Conservation (phyloP, 805 yeast species). For the Yarrowia osloensis region DNA sequence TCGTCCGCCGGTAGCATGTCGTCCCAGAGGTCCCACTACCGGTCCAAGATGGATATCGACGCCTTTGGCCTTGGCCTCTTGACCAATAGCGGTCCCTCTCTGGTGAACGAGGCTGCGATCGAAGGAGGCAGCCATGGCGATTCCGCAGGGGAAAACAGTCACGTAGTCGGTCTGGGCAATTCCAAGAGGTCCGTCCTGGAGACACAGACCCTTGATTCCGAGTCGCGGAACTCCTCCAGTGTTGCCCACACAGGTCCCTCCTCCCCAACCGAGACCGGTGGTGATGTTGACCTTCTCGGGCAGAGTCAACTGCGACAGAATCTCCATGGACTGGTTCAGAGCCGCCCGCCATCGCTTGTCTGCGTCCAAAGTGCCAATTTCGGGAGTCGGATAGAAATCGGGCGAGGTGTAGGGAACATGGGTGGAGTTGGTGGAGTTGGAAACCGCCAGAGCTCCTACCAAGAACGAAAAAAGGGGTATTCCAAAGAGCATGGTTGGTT, state of each 20-base stretch:
- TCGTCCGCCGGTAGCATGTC: constrained; percentile 63
- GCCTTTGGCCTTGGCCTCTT: constrained; percentile 56
- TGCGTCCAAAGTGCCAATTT: neutral
- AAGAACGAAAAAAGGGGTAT: neutral
- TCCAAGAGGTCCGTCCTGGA: constrained; percentile 66
- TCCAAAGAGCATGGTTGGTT: neutral
- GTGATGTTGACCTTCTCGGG: constrained; percentile 12
- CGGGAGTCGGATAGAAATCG: constrained; percentile 1
- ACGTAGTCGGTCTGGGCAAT: constrained; percentile 56
- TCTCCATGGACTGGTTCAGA: neutral
- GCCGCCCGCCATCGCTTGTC: neutral
- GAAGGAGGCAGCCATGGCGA: constrained; percentile 61
- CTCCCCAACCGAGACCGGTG: constrained; percentile 1
- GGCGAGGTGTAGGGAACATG: neutral
- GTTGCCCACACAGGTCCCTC: neutral
- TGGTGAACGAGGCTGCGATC: constrained; percentile 53
- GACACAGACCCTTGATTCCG: constrained; percentile 56
- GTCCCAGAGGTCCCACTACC: constrained; percentile 60
- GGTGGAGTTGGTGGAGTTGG: neutral
- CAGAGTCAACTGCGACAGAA: neutral
- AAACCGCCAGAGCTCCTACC: neutral
- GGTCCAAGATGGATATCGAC: constrained; percentile 61
- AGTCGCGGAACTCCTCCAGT: constrained; percentile 55
- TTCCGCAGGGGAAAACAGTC: constrained; percentile 59
- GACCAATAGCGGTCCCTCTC: constrained; percentile 59